These are phyloP conservation scores for Oenanthe sinensis DNA, from an alignment of 129 eudicot species.

Conservation along the genomic window DNA sequence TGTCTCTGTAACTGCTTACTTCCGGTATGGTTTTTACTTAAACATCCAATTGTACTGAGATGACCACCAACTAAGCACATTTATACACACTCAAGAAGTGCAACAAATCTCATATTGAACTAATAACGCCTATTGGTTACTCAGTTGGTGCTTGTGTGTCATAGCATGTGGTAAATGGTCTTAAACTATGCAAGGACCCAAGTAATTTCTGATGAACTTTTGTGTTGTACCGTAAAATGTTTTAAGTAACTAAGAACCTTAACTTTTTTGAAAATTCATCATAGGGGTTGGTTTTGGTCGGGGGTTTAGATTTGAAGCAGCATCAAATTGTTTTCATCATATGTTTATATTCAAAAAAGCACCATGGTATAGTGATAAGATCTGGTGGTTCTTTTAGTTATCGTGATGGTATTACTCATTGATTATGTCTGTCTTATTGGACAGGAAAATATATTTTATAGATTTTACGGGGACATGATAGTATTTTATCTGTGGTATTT, in stretches of 20 bases:
- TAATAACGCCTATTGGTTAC: neutral
- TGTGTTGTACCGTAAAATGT: neutral
- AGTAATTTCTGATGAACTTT: neutral
- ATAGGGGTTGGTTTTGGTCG: neutral
- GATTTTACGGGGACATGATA: neutral
- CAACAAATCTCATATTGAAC: neutral
- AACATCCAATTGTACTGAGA: neutral
- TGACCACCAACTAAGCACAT: neutral
- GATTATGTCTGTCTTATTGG: neutral
- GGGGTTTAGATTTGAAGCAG: neutral
- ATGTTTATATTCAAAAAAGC: neutral
- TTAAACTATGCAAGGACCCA: neutral
- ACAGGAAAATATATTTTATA: neutral
- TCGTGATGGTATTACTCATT: neutral
- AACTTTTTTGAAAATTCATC: neutral
- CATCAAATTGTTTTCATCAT: neutral
- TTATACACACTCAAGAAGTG: neutral
- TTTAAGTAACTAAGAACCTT: neutral
- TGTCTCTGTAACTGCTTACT: neutral
- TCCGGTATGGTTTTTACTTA: neutral
- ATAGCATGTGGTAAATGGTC: neutral
- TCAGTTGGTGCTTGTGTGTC: neutral
- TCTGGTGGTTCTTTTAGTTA: neutral
- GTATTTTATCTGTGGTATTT: neutral
- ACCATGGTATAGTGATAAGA: neutral